Conservation (phyloP, 2,329 filamentous ascomycete genomes). For the Stagonosporopsis tanaceti region DNA sequence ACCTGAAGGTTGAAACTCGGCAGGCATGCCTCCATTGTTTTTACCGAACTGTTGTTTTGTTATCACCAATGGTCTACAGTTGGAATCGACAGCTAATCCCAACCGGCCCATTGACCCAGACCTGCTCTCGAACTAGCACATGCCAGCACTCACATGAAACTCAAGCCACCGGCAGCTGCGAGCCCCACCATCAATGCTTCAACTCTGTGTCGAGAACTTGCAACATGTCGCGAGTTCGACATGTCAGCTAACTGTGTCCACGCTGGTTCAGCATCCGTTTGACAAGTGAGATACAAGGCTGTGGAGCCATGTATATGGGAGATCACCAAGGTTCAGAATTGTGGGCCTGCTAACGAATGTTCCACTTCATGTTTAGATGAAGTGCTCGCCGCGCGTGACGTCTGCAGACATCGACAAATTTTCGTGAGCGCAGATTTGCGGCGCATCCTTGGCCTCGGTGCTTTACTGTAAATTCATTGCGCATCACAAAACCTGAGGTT, state of each 20-base stretch:
- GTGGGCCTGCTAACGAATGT: background rate
- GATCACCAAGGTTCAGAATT: background rate
- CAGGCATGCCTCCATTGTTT: too few relatives aligned
- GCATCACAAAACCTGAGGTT: too few relatives aligned
- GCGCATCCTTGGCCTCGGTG: too few relatives aligned
- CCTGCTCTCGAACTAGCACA: background rate
- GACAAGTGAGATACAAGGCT: background rate
- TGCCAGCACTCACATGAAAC: conserved; percentile 27
- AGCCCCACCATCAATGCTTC: conserved; percentile 21
- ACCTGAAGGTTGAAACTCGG: too few relatives aligned
- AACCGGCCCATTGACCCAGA: too few relatives aligned
- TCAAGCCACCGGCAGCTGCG: conserved; percentile 39
- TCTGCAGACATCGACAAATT: too few relatives aligned
- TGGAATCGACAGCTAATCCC: too few relatives aligned
- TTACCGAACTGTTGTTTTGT: too few relatives aligned
- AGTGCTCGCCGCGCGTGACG: background rate
- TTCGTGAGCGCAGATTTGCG: too few relatives aligned
- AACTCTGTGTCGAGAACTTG: conserved; percentile 23
- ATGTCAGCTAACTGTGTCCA: conserved; percentile 24
- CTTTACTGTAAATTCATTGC: too few relatives aligned
- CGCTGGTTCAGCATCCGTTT: background rate
- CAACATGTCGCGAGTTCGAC: conserved; percentile 11
- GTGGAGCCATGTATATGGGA: background rate
- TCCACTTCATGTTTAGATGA: background rate
- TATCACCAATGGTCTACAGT: too few relatives aligned